Evolutionary conservation across 2,329 filamentous ascomycete species (phyloP).

Genomic region (Penicillium fuscoglaucum): DNA sequence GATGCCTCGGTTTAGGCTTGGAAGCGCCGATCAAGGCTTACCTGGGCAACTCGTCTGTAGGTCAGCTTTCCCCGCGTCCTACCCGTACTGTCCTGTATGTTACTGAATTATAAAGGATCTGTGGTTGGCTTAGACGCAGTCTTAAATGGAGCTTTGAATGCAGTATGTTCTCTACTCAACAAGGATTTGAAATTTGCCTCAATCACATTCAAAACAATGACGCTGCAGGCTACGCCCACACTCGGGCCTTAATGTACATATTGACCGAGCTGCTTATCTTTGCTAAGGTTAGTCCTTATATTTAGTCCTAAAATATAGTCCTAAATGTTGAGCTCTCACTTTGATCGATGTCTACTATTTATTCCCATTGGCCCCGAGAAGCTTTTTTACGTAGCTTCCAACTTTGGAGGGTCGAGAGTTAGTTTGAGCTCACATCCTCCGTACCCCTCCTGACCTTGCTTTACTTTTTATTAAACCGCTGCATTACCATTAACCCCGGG

Average conservation of each 20-base stretch:
- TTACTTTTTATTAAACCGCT: not conserved
- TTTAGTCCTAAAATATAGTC: not conserved
- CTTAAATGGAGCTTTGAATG: not conserved
- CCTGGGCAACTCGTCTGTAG: not conserved
- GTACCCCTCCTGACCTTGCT: not conserved
- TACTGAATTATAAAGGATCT: not conserved
- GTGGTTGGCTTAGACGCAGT: not conserved
- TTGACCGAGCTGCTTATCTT: conserved; percentile 4
- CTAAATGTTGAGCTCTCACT: not conserved
- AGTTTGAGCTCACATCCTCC: not conserved
- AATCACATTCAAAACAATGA: not conserved
- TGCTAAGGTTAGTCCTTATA: not conserved
- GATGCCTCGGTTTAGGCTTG: conserved; percentile 8
- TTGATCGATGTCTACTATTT: not conserved
- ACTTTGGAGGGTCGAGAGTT: not conserved
- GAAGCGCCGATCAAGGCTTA: not conserved
- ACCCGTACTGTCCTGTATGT: not conserved
- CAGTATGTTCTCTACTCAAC: not conserved
- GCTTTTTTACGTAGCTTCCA: not conserved
- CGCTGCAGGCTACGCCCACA: not conserved
- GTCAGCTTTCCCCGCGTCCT: not conserved
- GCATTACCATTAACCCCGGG: not conserved
- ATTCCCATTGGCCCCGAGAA: conserved; percentile 6
- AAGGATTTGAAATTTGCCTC: not conserved
- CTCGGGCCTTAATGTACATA: not conserved